Evolutionary conservation across 768 basidiomycete genomes (phyloP), one percentile per base, ranked within the genome.

Genomic region (Cyclocybe aegerita): DNA sequence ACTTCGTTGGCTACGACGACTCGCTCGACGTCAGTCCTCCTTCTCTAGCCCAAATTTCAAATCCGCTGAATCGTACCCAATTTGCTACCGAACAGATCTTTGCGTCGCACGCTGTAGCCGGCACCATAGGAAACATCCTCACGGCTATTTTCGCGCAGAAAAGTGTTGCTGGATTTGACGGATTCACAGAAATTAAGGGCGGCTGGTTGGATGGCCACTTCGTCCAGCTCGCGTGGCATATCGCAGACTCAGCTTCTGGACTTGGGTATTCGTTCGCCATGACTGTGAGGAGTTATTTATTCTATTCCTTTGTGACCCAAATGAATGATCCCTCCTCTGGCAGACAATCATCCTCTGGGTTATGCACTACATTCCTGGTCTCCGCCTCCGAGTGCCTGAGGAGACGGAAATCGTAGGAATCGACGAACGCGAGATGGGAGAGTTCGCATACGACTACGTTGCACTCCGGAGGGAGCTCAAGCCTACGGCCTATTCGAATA

Each of bases 171-270:
- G 23, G 23, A 4, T 23, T 23, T 23, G 23, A 23, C 4, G 94
- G 91, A 2, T 58, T 75, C 58, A 76, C 82, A 1, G n/a, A 14
- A 0, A 88, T 88, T 54, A 67, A 74, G 41, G 95, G 94, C 15
- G 95, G 95, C 39, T 98, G 93, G 93, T 70, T 97, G 46, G 84
- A 92, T 68, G 83, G 82, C 65, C 80, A 90, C 68, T 90, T 74
- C 56, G 74, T 84, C 40, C 95, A 97, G 65, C 82, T 97, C 46
- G 92, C 83, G 4, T 86, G 87, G 58, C 93, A 97, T 64, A 61
- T 94, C 50, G 94, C 89, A 0, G 86, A 88, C 66, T 87, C 85
- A 0, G 69, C 72, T 4, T 73, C 86, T 32, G 83, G 86, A 23
- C 60, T 92, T 32, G 71, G 70, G 14, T 90, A 91, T 62, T 85